Evolutionary conservation across 768 basidiomycete species (phyloP), one percentile per base, ranked within the genome.

Genomic region (Phanerochaete carnosa): DNA sequence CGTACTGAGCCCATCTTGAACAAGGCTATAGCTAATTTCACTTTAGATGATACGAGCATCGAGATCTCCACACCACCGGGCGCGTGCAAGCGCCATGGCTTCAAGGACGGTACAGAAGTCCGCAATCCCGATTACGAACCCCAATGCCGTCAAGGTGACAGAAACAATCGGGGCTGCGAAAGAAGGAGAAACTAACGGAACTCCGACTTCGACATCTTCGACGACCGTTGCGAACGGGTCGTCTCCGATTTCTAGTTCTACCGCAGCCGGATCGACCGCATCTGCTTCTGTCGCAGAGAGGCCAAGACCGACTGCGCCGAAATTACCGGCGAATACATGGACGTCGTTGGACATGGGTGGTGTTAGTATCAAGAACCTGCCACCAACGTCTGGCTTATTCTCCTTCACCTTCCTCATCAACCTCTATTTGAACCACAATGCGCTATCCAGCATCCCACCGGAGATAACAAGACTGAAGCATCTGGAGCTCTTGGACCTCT

Each of bases 351-450:
- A 99, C 75, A 93, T 99, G 87, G 96, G 97, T 57, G 97, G 97
- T 16, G 88, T 97, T 65, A 85, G 86, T 64, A 86, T 99, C 70
- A 96, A 95, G 81, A 93, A 90, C 65, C 80, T 99, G 54, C 92
- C 95, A 35, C 76, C 86, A 5, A 80, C 76, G 7, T 90, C 88
- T 49, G 88, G 87, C 28, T 79, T 93, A 45, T 92, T 92, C 74
- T 78, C 86, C 8, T 98, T 96, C 78, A 85, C 86, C n/a, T 97
- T 95, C 80, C 88, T 99, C 61, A 90, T 89, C 66, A 90, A 88
- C 63, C 88, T 99, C 52, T 98, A 95, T 76, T 90, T 99, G 72
- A 98, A 98, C 66, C 96, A 98, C 79, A 99, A 99, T 69, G 79
- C 85, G 26, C 80, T 99, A 49, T 77, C 86, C 9, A 73, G 83